Percentiles rank a stretch among this genome's conserved stretches.
Conservation (phyloP, 1,284 basidiomycete genomes). For the Phellopilus nigrolimitatus region DNA sequence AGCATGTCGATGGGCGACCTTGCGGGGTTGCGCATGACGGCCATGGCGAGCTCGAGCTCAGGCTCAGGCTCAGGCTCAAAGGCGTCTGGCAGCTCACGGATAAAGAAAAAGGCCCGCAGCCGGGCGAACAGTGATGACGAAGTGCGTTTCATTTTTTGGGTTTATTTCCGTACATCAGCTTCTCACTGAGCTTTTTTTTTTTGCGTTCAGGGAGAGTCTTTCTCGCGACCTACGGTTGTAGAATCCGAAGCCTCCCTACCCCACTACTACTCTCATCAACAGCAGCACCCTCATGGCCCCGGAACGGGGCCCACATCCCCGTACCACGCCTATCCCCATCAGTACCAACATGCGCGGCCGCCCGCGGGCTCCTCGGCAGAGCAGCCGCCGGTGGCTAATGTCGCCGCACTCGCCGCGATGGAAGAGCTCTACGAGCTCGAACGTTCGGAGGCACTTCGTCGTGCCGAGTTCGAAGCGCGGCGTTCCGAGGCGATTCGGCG, state of each 20-base stretch:
- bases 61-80: no score
- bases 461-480: slow-evolving; percentile 81
- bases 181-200: slow-evolving; percentile 23
- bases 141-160: slow-evolving; percentile 42
- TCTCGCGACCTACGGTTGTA: slow-evolving; percentile 61
- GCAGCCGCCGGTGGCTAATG: slow-evolving; percentile 28
- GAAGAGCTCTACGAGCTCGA: slow-evolving; percentile 86
- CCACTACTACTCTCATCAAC: slow-evolving; percentile 7
- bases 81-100: slow-evolving; percentile 22
- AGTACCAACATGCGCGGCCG: slow-evolving; percentile 6
- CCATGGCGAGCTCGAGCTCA: slow-evolving; percentile 22
- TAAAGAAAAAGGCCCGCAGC: slow-evolving; percentile 72
- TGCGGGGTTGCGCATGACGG: slow-evolving; percentile 28
- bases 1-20: slow-evolving; percentile 28
- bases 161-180: slow-evolving; percentile 15
- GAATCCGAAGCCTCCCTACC: slow-evolving; percentile 10
- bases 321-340: no score
- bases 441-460: slow-evolving; percentile 72
- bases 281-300: neutral
- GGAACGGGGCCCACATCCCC: neutral
- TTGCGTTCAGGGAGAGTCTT: slow-evolving; percentile 49
- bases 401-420: slow-evolving; percentile 75
- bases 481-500: slow-evolving; percentile 76
- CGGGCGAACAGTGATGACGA: slow-evolving; percentile 76
- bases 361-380: slow-evolving; percentile 36